Base-by-base conservation (phyloP, 176 grass and related monocot species). In the Pontederia crassipes region DNA sequence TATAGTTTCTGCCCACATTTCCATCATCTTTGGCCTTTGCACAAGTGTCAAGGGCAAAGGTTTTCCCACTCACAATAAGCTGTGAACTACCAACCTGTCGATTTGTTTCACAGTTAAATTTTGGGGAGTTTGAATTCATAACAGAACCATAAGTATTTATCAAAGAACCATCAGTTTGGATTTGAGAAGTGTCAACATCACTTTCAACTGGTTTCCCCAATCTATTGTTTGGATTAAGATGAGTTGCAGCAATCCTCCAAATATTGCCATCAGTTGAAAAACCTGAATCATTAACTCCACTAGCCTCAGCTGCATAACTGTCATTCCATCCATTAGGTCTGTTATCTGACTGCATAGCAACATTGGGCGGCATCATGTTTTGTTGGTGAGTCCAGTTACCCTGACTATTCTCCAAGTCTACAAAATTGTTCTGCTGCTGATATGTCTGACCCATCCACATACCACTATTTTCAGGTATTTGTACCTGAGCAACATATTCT, bases 1-100 rank as follows among this genome's bases (percentile, higher is more conserved):
- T 64, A 50, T 49, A 59, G 46, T 74, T 64, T 74, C 52, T 52
- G 24, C 9, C 50, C 15, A 46, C 17, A 73, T 64, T 32, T 54
- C 55, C 52, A 20, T 62, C 51, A 48, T 10, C 51, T 45, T 35
- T 17, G 32, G 70, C 46, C 54, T 16, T 52, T 45, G 26, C 17
- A 64, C 7, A 64, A 10, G 71, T 16, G 20, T 64, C 40, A 46
- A 13, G 0, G 10, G 18, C 29, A 55, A 54, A 45, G 47, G 55
- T 48, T 18, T 24, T 64, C 32, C 60, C 71, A 46, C 45, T 55
- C 40, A 55, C 49, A 55, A 52, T 27, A 12, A 48, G 61, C 12
- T n/a, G 60, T 55, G 54, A 53, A 52, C 32, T 18, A 74, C 15
- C n/a, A 55, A 56, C 51, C 26, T 55, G 24, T 8, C 11, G 65